phyloP scores from a whole-genome alignment of 73 alveolate species.

The Durusdinium trenchii region DNA sequence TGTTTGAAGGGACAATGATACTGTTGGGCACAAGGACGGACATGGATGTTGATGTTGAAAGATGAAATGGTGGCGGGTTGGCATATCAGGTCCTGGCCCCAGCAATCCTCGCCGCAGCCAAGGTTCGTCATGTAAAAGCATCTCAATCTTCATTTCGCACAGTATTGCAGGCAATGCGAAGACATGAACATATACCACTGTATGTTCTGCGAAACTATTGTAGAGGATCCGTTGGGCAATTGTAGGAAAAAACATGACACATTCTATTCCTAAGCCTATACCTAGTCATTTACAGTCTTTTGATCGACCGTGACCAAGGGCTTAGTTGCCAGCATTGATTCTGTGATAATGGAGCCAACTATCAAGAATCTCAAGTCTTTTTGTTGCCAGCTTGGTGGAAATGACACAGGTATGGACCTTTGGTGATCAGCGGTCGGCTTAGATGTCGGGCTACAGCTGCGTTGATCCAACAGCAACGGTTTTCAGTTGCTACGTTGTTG shows the following conservation, averaged over 20 bases:
- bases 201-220: not conserved
- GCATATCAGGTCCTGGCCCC: conserved; percentile 28
- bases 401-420: too few relatives aligned
- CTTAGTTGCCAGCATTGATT: too few relatives aligned
- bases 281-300: not conserved
- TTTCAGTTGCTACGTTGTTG: not conserved
- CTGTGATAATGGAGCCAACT: too few relatives aligned
- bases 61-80: not conserved
- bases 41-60: too few relatives aligned
- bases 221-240: not conserved
- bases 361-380: too few relatives aligned
- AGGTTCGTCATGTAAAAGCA: not conserved
- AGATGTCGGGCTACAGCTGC: not conserved
- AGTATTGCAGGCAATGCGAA: not conserved
- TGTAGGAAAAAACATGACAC: not conserved
- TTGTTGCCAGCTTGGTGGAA: too few relatives aligned
- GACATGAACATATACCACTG: not conserved
- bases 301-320: not conserved
- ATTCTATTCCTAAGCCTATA: not conserved
- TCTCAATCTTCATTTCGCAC: not conserved
- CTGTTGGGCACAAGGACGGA: too few relatives aligned
- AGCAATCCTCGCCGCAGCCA: conserved; percentile 10
- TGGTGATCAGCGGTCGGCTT: not conserved
- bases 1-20: too few relatives aligned
- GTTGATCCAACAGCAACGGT: not conserved